Percentiles rank a stretch among this genome's conserved stretches.
These are phyloP conservation scores for Naganishia vaughanmartiniae DNA, from an alignment of 768 basidiomycete genomes.

Conservation along the genomic window DNA sequence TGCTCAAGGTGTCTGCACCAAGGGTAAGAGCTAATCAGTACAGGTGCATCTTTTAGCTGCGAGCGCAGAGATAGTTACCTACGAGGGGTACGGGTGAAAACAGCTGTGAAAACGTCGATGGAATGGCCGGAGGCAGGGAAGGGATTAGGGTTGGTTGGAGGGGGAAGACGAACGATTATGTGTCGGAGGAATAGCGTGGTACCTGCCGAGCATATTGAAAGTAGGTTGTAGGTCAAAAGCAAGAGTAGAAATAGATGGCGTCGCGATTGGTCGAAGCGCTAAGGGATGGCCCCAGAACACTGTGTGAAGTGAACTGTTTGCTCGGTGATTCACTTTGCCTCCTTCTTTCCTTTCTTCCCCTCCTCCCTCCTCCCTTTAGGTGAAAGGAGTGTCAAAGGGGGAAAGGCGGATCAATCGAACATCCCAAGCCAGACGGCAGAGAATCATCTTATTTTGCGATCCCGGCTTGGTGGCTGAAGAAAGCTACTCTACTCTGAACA, in stretches of 20 bases:
- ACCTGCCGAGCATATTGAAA: constrained; percentile 12
- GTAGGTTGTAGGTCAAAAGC: neutral
- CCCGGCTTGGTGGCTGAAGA: too few species aligned
- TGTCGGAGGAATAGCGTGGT: neutral
- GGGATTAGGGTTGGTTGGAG: neutral
- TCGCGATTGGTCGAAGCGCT: neutral
- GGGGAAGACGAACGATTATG: neutral
- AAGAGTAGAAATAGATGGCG: constrained; percentile 5
- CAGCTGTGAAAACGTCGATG: neutral
- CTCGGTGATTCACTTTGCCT: constrained; percentile 13
- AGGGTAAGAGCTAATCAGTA: neutral
- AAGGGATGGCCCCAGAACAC: constrained; percentile 15
- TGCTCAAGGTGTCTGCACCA: too few species aligned
- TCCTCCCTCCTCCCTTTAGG: neutral
- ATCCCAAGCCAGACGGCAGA: neutral
- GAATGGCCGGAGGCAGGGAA: neutral
- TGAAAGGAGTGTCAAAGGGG: constrained; percentile 10
- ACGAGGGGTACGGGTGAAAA: neutral
- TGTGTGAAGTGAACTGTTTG: neutral
- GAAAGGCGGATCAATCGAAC: neutral
- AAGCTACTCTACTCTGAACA: too few species aligned
- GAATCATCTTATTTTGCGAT: too few species aligned
- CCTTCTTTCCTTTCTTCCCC: neutral
- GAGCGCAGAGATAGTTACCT: neutral
- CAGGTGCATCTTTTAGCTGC: neutral